phyloP scores from a whole-genome alignment of 495 filamentous ascomycete genomes.

The Massariosphaeria phaeospora region DNA sequence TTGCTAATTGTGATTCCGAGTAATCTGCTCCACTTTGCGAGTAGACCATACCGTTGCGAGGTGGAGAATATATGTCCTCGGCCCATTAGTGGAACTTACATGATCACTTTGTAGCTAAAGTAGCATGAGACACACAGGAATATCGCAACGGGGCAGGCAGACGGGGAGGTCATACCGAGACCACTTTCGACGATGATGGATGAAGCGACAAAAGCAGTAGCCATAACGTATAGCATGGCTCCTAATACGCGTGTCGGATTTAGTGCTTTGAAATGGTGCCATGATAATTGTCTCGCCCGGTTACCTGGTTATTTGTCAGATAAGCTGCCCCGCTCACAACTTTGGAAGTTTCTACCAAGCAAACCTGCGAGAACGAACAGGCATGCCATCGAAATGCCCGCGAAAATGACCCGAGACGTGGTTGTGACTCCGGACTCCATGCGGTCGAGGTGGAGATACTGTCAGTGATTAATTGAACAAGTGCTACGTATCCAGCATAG shows the following conservation, averaged over 20 bases:
- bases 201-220: constrained; percentile 29
- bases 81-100: constrained; percentile 13
- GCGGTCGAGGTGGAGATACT: too few species aligned
- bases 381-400: constrained; percentile 19
- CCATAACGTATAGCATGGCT: constrained; percentile 25
- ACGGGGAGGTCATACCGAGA: constrained; percentile 7
- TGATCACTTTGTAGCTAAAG: constrained; percentile 34
- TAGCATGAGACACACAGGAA: constrained; percentile 41
- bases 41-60: too few species aligned
- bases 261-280: constrained; percentile 14
- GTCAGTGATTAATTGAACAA: too few species aligned
- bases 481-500: too few species aligned
- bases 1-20: too few species aligned
- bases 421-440: too few species aligned
- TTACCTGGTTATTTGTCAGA: constrained; percentile 22
- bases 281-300: constrained; percentile 22
- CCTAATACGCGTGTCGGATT: constrained; percentile 32
- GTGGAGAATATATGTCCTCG: not conserved
- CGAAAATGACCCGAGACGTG: constrained; percentile 20
- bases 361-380: constrained; percentile 17
- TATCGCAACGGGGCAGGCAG: constrained; percentile 34
- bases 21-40: too few species aligned
- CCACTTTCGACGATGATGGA: constrained; percentile 26
- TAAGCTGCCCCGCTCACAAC: not conserved
- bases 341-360: constrained; percentile 11